phyloP scores from a whole-genome alignment of 441 rosid species.

The Pelargonium australe region DNA sequence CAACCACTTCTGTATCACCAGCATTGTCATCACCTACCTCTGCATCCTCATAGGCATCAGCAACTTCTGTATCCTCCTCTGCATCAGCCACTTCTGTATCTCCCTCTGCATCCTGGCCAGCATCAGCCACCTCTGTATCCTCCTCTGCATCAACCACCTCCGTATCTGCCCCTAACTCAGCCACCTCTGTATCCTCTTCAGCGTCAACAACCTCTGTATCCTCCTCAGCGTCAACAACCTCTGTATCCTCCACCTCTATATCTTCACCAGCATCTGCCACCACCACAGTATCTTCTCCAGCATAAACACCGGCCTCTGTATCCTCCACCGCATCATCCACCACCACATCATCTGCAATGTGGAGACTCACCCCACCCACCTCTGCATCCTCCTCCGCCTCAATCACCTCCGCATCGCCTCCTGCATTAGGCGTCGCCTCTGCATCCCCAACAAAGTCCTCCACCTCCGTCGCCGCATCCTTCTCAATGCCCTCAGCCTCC shows the following conservation, averaged over 20 bases:
- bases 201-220: not conserved
- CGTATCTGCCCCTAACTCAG: slow-evolving; percentile 3
- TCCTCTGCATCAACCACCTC: slow-evolving; percentile 11
- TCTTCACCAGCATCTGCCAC: not conserved
- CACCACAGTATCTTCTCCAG: too few relatives aligned
- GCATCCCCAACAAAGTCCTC: slow-evolving; percentile 19
- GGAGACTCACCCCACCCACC: not conserved
- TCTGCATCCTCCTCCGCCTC: slow-evolving; percentile 26
- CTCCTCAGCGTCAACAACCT: slow-evolving; percentile 17
- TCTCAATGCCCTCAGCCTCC: not conserved
- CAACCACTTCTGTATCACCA: slow-evolving; percentile 23
- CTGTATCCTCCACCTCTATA: not conserved
- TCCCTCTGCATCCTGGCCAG: not conserved
- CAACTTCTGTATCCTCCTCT: slow-evolving; percentile 20
- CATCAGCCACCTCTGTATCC: not conserved
- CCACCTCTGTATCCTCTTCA: not conserved
- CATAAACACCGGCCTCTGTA: not conserved
- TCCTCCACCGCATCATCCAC: slow-evolving; percentile 20
- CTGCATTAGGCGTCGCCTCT: not conserved
- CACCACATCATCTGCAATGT: slow-evolving; percentile 15
- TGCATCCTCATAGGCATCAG: slow-evolving; percentile 10
- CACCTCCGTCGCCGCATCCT: slow-evolving; percentile 8
- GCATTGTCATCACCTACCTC: slow-evolving; percentile 11
- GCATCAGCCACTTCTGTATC: slow-evolving; percentile 6
- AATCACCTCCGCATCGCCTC: slow-evolving; percentile 15